A percentile compares a stretch with the other conserved stretches of the same genome.
These are phyloP conservation scores for Leishmania tropica DNA, from an alignment of 208 protist species.

Conservation along the genomic window DNA sequence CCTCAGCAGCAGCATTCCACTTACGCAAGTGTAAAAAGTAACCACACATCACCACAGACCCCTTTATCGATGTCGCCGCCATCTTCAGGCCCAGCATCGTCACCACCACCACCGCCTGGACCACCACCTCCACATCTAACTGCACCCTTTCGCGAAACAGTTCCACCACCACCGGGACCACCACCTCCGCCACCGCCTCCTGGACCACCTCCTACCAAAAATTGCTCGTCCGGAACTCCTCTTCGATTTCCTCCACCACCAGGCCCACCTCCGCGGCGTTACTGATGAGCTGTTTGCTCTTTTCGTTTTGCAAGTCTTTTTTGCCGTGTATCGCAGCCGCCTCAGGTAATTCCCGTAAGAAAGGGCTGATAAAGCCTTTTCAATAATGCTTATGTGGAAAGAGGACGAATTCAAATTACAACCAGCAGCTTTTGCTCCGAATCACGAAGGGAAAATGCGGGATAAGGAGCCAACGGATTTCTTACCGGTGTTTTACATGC, in stretches of 20 bases:
- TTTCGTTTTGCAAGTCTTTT: background rate
- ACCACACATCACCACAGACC: background rate
- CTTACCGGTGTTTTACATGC: background rate
- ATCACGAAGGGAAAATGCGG: background rate
- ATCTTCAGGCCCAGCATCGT: slow-evolving; percentile 12
- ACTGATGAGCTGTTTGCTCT: background rate
- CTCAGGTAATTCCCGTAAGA: background rate
- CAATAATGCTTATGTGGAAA: background rate
- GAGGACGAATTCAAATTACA: background rate
- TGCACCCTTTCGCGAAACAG: background rate
- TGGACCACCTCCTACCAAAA: slow-evolving; percentile 8
- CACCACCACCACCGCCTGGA: slow-evolving; percentile 27
- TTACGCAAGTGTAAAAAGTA: background rate
- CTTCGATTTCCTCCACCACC: slow-evolving; percentile 17
- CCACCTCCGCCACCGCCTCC: slow-evolving; percentile 23
- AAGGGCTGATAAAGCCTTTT: background rate
- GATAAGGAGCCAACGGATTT: background rate
- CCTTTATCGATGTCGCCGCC: background rate
- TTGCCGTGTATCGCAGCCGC: background rate
- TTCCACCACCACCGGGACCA: background rate
- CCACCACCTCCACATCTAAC: slow-evolving; percentile 6
- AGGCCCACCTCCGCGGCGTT: slow-evolving; percentile 18
- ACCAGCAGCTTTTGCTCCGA: background rate
- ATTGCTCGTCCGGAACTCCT: slow-evolving; percentile 4
- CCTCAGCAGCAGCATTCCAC: background rate